These are phyloP conservation scores for Agarophyton chilense DNA, from an alignment of 23 red algal genomes.

Conservation along the genomic window DNA sequence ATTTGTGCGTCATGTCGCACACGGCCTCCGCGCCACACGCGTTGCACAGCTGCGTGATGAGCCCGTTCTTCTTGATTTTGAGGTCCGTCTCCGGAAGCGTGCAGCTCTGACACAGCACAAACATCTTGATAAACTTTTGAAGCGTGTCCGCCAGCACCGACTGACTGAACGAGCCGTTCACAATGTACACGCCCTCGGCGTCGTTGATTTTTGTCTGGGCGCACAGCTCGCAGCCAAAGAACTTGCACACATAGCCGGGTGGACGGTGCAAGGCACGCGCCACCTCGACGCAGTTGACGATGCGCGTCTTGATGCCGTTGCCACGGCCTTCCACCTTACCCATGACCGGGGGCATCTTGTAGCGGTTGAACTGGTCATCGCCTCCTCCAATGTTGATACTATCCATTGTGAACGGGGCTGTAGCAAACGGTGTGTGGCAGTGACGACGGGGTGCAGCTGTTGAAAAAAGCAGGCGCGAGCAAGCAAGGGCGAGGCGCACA, in stretches of 20 bases:
- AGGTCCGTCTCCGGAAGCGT: conserved; percentile 98
- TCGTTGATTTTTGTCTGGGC: conserved; percentile 99
- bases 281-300: conserved; percentile 94
- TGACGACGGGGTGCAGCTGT: neutral
- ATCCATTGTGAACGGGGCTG: conserved; percentile 22
- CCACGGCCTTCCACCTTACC: conserved; percentile 93
- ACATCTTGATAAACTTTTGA: conserved; percentile 93
- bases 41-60: conserved; percentile 91
- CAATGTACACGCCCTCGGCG: conserved; percentile 89
- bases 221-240: conserved; percentile 96
- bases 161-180: conserved; percentile 89
- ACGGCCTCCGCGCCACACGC: conserved; percentile 81
- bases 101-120: conserved; percentile 88
- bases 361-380: conserved; percentile 94
- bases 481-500: neutral
- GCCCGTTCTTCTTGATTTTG: conserved; percentile 84
- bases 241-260: conserved; percentile 99
- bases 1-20: conserved; percentile 96
- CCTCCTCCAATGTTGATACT: conserved; percentile 85
- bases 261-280: conserved; percentile 93
- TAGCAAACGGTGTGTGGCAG: neutral
- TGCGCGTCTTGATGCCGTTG: conserved; percentile 94
- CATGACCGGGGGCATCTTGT: conserved; percentile 95
- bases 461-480: neutral
- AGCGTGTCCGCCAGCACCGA: conserved; percentile 78